Evolutionary conservation across 1,284 basidiomycete genomes (phyloP), one percentile per base, ranked within the genome.

Genomic region (Schizophyllum commune): DNA sequence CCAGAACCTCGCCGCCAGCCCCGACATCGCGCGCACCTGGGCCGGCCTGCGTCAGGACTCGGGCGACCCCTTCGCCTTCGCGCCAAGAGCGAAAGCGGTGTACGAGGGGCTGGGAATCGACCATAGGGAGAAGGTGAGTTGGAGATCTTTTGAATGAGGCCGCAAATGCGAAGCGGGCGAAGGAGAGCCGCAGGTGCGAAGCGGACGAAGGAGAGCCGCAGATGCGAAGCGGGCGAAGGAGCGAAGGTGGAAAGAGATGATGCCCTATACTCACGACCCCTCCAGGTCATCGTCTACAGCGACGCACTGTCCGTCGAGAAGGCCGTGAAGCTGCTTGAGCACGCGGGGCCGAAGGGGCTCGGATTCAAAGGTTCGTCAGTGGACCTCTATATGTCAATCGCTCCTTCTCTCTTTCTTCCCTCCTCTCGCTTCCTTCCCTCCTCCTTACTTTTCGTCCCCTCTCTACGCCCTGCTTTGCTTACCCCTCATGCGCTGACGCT

Each of bases 11-110:
- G 70, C 74, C 0, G 70, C 77, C 32, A 77, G 91, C 64, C 81
- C 82, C 0, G 81, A 77, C 32, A 82, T 84, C 4, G 90, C 88
- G 0, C 71, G 75, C 19, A 80, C 82, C 34, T 97, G 95, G 94
- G 77, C 76, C 19, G 89, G 89, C 0, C 76, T 98, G 20, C 84
- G 95, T n/a, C 95, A 98, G 73, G 95, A 98, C 72, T 94, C 91
- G 1, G 94, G 94, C 1, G 89, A 96, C 69, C 93, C 95, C 0
- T 83, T 90, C 64, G 73, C 73, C 11, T 97, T 92, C 69, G 92
- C 88, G 5, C 81, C 83, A 17, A 77, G 82, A 20, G 92, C 87
- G 15, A 90, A 87, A 69, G 78, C 80, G 64, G 79, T 88, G 58
- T 97, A 91, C 67, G 74, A 84, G 58, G 75, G 78, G 17, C 73